Base-by-base conservation (phyloP, 495 filamentous ascomycete genomes). In the Polyplosphaeria fusca region DNA sequence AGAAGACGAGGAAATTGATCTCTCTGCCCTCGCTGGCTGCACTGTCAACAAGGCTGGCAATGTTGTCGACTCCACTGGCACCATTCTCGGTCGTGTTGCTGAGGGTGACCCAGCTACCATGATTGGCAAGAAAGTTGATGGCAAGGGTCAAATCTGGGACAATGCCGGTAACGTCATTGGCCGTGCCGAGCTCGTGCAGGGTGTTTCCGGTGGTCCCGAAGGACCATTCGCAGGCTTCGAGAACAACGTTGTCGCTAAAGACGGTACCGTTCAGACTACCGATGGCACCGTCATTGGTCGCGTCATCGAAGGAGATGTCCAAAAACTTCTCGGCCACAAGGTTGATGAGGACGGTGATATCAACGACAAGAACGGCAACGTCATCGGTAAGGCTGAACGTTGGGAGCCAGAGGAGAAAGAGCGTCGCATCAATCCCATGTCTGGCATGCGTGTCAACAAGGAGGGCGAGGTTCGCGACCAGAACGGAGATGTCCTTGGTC, bases 311-410 rank as follows among this genome's bases (percentile, higher is more conserved):
- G 89, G 89, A 5, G 88, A 95, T 55, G 69, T 80, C 26, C 83
- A 86, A 71, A 72, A 79, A 20, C 81, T 95, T 2, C 74, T 82
- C 24, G 89, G 89, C 16, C 86, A 89, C 56, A 72, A 75, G 9
- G 88, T 93, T 24, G 89, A 95, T 61, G 85, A 87, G 52, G 88
- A 93, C 56, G 89, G 89, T 24, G 89, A 95, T 54, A 79, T 95
- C 20, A 70, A 83, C 42, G 89, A 94, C 73, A 84, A 82, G 73
- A 86, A 87, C 61, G 89, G 89, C 58, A 95, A 95, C 69, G 76
- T 77, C 27, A 78, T 95, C 14, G 89, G 89, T 35, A 82, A 85
- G 51, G 89, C 88, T 22, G 87, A 92, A 70, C 80, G 89, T 38
- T 93, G 86, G 86, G 81, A 86, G 55, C 86, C 87, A 5, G 85